Conservation (phyloP, 2,329 filamentous ascomycete species). For the Scedosporium apiospermum region DNA sequence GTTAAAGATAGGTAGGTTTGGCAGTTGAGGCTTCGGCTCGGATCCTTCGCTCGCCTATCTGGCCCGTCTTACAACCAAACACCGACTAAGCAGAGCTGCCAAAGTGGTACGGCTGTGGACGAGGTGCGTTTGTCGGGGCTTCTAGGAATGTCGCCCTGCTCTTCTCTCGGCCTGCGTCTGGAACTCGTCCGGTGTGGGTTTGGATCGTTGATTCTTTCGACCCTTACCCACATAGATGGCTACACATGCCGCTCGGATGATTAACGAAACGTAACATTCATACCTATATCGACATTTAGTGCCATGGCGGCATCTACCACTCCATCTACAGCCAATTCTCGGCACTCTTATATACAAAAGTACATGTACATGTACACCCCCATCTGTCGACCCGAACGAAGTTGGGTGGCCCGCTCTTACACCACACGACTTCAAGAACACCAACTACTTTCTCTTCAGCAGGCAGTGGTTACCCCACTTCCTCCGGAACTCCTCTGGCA, state of each 20-base stretch:
- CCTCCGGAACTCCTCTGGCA: slow-evolving; percentile 61
- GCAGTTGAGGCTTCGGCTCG: not conserved
- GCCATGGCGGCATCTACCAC: not conserved
- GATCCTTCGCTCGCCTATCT: not conserved
- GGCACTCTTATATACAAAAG: not conserved
- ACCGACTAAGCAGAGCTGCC: not conserved
- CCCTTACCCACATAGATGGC: no score
- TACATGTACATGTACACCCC: not conserved
- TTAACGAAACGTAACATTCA: no score
- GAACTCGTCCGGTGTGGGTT: not conserved
- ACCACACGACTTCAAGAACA: no score
- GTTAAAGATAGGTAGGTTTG: not conserved
- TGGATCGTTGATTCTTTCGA: no score
- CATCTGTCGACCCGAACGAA: no score
- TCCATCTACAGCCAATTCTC: not conserved
- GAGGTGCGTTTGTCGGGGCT: not conserved
- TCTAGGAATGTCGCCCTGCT: not conserved
- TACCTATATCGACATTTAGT: no score
- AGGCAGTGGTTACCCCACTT: slow-evolving; percentile 88
- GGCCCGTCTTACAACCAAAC: not conserved
- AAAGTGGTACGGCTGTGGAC: not conserved
- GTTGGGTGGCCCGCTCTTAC: no score
- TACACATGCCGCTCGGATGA: no score
- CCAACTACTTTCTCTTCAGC: slow-evolving; percentile 44
- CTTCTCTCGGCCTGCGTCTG: no score